phyloP scores from a whole-genome alignment of 768 basidiomycete genomes.

The Boletus subcaerulescens region DNA sequence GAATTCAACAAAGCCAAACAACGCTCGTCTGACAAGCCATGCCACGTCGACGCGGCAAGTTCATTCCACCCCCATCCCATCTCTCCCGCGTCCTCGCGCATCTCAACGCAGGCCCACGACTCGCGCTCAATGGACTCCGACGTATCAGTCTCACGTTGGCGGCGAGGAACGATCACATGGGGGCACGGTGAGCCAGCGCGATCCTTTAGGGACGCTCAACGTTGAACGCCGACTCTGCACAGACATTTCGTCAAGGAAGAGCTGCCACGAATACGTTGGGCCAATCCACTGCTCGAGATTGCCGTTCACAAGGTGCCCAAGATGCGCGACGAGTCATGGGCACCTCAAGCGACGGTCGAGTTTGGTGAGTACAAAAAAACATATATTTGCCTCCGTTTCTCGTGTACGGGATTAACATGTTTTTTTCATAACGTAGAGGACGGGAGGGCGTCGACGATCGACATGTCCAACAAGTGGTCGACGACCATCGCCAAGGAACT shows the following conservation, averaged over 20 bases:
- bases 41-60: constrained; percentile 30
- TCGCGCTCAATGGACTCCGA: too few species aligned
- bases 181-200: constrained; percentile 54
- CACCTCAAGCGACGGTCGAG: constrained; percentile 56
- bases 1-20: too few species aligned
- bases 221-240: neutral
- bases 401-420: too few species aligned
- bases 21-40: neutral
- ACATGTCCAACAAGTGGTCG: constrained; percentile 69
- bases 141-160: constrained; percentile 27
- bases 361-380: constrained; percentile 50
- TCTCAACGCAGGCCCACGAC: too few species aligned
- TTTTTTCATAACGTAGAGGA: neutral
- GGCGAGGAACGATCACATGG: constrained; percentile 66
- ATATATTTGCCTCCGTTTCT: too few species aligned
- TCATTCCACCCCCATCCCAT: constrained; percentile 45
- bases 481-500: constrained; percentile 64
- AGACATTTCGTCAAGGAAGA: constrained; percentile 81
- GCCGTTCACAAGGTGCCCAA: constrained; percentile 55
- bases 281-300: constrained; percentile 66
- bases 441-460: constrained; percentile 36
- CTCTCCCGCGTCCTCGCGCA: constrained; percentile 47
- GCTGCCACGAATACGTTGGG: constrained; percentile 74
- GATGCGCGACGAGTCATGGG: constrained; percentile 52
- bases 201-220: neutral